Evolutionary conservation across 306 rosid species (phyloP).

Genomic region (Malus domestica): DNA sequence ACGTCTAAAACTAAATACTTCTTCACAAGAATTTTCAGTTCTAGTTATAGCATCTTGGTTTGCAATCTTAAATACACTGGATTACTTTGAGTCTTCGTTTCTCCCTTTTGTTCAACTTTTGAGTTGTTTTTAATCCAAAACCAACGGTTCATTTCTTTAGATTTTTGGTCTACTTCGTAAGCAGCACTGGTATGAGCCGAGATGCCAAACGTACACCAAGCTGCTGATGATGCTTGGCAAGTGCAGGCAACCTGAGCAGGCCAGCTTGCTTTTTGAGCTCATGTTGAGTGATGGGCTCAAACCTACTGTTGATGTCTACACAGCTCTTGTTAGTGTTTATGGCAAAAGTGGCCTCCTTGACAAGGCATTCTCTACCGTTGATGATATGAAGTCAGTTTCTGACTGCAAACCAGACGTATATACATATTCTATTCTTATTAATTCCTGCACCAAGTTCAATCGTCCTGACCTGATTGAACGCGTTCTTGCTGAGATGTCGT

Average conservation of each 20-base stretch:
- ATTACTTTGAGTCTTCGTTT: not conserved
- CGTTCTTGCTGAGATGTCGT: slow-evolving; percentile 63
- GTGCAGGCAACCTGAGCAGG: slow-evolving; percentile 73
- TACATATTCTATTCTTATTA: slow-evolving; percentile 66
- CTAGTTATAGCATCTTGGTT: not conserved
- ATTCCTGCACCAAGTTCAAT: slow-evolving; percentile 49
- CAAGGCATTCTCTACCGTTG: slow-evolving; percentile 58
- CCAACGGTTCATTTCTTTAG: slow-evolving; percentile 29
- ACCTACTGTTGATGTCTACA: slow-evolving; percentile 75
- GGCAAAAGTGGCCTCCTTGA: slow-evolving; percentile 64
- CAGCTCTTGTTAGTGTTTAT: slow-evolving; percentile 76
- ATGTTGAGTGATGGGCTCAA: slow-evolving; percentile 77
- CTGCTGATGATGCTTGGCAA: slow-evolving; percentile 80
- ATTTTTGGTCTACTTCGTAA: slow-evolving; percentile 72
- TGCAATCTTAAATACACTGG: not conserved
- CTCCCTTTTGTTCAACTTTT: not conserved
- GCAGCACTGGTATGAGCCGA: slow-evolving; percentile 80
- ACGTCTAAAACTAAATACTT: not conserved
- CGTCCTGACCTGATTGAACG: slow-evolving; percentile 54
- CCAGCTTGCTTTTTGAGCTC: slow-evolving; percentile 52
- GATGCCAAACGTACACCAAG: slow-evolving; percentile 75
- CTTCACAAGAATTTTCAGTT: not conserved
- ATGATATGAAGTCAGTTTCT: slow-evolving; percentile 70
- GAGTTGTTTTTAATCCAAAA: slow-evolving; percentile 3
- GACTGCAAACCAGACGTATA: slow-evolving; percentile 66